phyloP scores from a whole-genome alignment of 345 rosid genomes.

The Lepidium sativum region DNA sequence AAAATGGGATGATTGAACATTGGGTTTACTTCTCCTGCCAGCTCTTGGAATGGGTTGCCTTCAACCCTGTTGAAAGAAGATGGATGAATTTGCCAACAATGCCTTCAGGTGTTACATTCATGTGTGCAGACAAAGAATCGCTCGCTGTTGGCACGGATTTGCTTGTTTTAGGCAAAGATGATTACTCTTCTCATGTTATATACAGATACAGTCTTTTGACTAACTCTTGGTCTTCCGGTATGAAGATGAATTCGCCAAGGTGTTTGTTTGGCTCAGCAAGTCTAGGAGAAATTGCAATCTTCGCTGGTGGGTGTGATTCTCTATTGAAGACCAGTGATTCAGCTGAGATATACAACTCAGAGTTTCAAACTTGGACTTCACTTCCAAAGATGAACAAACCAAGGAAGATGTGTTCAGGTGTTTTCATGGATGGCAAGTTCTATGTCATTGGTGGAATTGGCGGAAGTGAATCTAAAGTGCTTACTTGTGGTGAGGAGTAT shows the following conservation, averaged over 20 bases:
- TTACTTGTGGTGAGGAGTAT: conserved; percentile 59
- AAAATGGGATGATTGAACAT: conserved; percentile 37
- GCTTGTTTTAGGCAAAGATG: conserved; percentile 50
- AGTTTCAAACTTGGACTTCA: conserved; percentile 42
- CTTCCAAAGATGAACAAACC: conserved; percentile 61
- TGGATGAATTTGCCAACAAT: conserved; percentile 69
- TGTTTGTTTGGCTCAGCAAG: conserved; percentile 79
- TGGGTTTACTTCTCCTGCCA: conserved; percentile 84
- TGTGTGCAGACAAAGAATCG: conserved; percentile 48
- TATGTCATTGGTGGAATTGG: conserved; percentile 71
- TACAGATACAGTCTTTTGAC: conserved; percentile 43
- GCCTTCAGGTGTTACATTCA: conserved; percentile 39
- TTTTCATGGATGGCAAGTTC: conserved; percentile 79
- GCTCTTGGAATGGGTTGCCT: conserved; percentile 66
- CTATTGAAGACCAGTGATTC: conserved; percentile 32
- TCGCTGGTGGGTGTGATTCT: conserved; percentile 72
- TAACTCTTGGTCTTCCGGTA: conserved; percentile 39
- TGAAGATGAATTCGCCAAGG: conserved; percentile 44
- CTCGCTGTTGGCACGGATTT: conserved; percentile 58
- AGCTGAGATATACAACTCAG: conserved; percentile 61
- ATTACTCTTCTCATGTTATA: conserved; percentile 18
- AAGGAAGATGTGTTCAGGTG: conserved; percentile 69
- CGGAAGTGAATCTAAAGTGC: conserved; percentile 6
- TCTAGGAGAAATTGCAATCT: conserved; percentile 47
- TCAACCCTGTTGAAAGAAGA: conserved; percentile 43